Evolutionary conservation across 2,329 filamentous ascomycete genomes (phyloP), one percentile per base, ranked within the genome.

Genomic region (Hortaea sp.): DNA sequence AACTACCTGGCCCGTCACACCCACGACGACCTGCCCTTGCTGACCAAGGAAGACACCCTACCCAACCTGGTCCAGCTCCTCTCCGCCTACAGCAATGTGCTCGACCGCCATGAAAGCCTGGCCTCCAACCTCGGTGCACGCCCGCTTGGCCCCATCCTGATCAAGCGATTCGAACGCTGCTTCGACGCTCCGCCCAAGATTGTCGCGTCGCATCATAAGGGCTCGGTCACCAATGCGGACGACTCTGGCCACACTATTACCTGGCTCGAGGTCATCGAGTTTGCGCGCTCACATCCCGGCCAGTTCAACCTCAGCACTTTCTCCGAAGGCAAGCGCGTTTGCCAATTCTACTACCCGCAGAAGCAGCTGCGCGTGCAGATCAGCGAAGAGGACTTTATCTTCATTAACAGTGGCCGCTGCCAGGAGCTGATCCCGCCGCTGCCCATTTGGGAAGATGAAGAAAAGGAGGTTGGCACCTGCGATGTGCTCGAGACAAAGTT

Each of bases 261-360:
- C 9, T 95, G 88, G 88, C 72, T 92, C 35, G 88, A 94, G 58
- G 81, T 94, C 44, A 84, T 94, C 54, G 81, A 85, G 53, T 92
- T 89, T 66, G 85, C 88, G 52, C 85, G 84, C 59, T 80, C 79
- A 53, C 88, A 88, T 52, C 85, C 87, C 0, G 76, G 79, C 53
- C 85, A 90, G 46, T 92, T 94, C 65, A 76, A 79, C 31, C 69
- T 94, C 43, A 80, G 79, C 45, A 79, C 84, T 47, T 76, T 77
- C 51, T 74, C 78, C 39, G 82, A 85, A 53, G 84, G 84, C 13
- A 69, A 77, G 44, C 77, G 83, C 41, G 80, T 84, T 44, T 94
- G 88, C 61, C 85, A 87, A 52, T 92, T 94, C 64, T 80, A 82
- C 59, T 65, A 64, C 42, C 62, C 63, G 29, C 81, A 87, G 53